These are phyloP conservation scores for Apium graveolens DNA, from an alignment of 129 eudicot species.

Conservation along the genomic window DNA sequence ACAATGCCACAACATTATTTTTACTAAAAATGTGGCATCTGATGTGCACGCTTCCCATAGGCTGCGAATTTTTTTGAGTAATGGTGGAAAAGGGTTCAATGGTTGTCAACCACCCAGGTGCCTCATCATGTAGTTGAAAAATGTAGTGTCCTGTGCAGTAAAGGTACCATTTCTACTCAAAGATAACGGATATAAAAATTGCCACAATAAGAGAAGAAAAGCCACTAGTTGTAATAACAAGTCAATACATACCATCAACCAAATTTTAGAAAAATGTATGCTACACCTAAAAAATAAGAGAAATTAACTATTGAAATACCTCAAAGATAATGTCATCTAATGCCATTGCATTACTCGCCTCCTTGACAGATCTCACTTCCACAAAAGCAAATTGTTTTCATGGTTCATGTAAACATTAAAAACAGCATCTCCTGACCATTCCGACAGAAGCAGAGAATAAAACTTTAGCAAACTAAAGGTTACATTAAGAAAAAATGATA, in stretches of 20 bases:
- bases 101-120: background rate
- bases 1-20: background rate
- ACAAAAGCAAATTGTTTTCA: slow-evolving; percentile 98
- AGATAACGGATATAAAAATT: background rate
- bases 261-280: background rate
- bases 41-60: background rate
- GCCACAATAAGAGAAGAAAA: background rate
- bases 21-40: background rate
- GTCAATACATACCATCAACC: background rate
- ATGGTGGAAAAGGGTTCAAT: background rate
- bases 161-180: background rate
- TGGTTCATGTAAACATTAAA: slow-evolving; percentile 92
- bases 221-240: background rate
- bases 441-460: background rate
- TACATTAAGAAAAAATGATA: too few relatives aligned
- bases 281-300: background rate
- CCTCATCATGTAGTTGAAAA: background rate
- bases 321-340: slow-evolving; percentile 48
- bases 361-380: slow-evolving; percentile 99
- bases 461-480: background rate
- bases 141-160: background rate
- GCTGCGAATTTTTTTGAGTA: background rate
- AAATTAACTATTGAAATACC: slow-evolving; percentile 19
- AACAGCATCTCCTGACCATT: slow-evolving; percentile 75
- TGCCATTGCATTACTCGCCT: slow-evolving; percentile 98